phyloP scores from a whole-genome alignment of 108 stramenopile genomes.

The Schizochytrium sp. region DNA sequence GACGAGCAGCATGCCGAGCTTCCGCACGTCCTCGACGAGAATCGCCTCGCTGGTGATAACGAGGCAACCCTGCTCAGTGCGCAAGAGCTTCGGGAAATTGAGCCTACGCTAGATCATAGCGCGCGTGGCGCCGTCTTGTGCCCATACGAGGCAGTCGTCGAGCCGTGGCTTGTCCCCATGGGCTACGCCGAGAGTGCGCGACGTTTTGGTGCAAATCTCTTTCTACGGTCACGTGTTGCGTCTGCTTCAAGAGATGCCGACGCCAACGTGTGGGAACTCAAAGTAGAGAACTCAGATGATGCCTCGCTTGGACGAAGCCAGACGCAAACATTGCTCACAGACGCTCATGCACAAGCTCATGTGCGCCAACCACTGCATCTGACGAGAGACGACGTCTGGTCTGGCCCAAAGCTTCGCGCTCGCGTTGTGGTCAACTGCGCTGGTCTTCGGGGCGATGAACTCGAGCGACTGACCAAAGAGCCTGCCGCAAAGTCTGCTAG shows the following conservation, averaged over 20 bases:
- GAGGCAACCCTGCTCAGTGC: conserved; percentile 44
- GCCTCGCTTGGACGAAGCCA: not conserved
- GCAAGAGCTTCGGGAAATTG: conserved; percentile 37
- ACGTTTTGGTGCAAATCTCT: conserved; percentile 51
- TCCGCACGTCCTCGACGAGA: conserved; percentile 46
- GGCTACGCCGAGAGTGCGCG: conserved; percentile 58
- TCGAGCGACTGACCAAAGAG: not conserved
- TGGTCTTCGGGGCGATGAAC: not conserved
- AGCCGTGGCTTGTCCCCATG: conserved; percentile 70
- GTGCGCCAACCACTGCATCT: not conserved
- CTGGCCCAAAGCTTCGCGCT: not conserved
- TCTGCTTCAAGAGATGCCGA: not conserved
- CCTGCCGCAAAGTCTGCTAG: conserved; percentile 17
- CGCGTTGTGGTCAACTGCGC: conserved; percentile 17
- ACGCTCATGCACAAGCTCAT: not conserved
- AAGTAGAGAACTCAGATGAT: conserved; percentile 3
- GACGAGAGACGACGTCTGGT: not conserved
- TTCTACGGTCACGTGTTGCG: conserved; percentile 23
- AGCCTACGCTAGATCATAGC: conserved; percentile 43
- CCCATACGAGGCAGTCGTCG: conserved; percentile 67
- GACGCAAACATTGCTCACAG: not conserved
- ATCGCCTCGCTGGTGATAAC: conserved; percentile 60
- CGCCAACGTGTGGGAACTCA: conserved; percentile 30
- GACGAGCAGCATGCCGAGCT: conserved; percentile 6
- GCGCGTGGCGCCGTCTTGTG: conserved; percentile 60